Conservation (phyloP, 2,329 filamentous ascomycete species). For the Beauveria varroae region DNA sequence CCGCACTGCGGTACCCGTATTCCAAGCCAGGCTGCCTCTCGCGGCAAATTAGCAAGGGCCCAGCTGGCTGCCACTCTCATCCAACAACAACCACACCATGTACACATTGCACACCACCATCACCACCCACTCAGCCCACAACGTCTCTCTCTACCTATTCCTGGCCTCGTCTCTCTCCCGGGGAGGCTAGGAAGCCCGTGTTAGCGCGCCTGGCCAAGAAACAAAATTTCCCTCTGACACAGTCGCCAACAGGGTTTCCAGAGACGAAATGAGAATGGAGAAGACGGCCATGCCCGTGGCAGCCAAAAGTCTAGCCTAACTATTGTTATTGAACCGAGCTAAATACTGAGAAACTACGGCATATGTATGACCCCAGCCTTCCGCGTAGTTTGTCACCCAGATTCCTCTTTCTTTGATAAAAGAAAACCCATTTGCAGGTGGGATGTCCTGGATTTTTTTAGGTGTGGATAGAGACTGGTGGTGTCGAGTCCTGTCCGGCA, state of each 20-base stretch:
- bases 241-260: neutral
- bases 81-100: neutral
- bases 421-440: neutral
- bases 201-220: neutral
- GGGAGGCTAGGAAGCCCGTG: conserved; percentile 10
- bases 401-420: neutral
- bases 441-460: neutral
- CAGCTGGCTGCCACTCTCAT: neutral
- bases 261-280: neutral
- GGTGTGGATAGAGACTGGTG: neutral
- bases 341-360: neutral
- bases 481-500: neutral
- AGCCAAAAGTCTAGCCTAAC: neutral
- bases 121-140: neutral
- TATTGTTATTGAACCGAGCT: neutral
- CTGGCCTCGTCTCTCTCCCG: conserved; percentile 1
- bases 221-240: neutral
- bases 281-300: neutral
- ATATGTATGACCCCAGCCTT: neutral
- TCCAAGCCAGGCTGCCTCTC: neutral
- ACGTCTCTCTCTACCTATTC: neutral
- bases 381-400: conserved; percentile 1
- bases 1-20: neutral
- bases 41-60: conserved; percentile 7
- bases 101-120: neutral